These are phyloP conservation scores for Bruguiera hainesii DNA, from an alignment of 441 rosid species.

Conservation along the genomic window DNA sequence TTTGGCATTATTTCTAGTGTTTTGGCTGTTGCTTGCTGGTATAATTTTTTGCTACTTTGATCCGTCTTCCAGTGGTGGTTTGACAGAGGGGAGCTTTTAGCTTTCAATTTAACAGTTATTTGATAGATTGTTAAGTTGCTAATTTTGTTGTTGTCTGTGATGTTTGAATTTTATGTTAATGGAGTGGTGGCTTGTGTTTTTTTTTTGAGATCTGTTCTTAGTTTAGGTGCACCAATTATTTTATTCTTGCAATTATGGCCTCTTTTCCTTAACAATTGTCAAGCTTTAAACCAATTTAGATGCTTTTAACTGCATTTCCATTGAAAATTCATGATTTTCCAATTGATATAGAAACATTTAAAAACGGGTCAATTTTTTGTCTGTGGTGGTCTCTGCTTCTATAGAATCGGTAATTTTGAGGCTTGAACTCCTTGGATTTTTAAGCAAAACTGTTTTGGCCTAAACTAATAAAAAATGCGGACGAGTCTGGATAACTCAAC, in stretches of 20 bases:
- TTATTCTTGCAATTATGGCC: conserved; percentile 17
- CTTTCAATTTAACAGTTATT: conserved; percentile 6
- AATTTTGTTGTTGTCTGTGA: conserved; percentile 10
- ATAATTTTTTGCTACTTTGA: conserved; percentile 32
- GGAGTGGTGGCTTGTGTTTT: conserved; percentile 15
- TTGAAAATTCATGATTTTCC: conserved; percentile 12
- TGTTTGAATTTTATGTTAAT: conserved; percentile 12
- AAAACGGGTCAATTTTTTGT: too few species aligned
- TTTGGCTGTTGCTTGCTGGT: conserved; percentile 22
- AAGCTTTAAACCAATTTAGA: background rate
- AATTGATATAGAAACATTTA: too few species aligned
- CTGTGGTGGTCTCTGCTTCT: too few species aligned
- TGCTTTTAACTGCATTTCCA: conserved; percentile 13
- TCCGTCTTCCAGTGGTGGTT: conserved; percentile 26
- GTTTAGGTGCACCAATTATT: conserved; percentile 20
- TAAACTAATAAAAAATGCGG: too few species aligned
- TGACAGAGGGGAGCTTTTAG: conserved; percentile 18
- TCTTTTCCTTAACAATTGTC: conserved; percentile 14
- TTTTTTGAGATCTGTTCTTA: conserved; percentile 35
- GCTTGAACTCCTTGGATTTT: too few species aligned
- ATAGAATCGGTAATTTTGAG: too few species aligned
- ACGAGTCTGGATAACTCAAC: too few species aligned
- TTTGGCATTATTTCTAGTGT: conserved; percentile 25
- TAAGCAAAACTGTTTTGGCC: too few species aligned
- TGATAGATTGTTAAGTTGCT: conserved; percentile 20